phyloP scores from a whole-genome alignment of 2,329 filamentous ascomycete species.

The Cladosporium oxysporum region DNA sequence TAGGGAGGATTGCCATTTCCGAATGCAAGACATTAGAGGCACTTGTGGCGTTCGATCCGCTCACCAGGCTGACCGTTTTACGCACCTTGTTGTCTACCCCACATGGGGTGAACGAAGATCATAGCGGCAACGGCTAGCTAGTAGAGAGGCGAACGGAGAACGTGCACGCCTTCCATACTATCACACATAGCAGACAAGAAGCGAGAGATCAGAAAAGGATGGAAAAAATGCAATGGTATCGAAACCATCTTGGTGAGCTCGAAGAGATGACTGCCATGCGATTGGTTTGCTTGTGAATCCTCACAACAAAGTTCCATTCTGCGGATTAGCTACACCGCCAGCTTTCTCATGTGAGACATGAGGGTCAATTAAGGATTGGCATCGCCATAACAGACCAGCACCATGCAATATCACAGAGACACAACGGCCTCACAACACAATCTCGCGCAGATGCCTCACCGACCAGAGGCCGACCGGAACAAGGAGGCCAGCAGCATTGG shows the following conservation, averaged over 20 bases:
- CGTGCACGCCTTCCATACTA: background rate
- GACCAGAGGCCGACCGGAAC: background rate
- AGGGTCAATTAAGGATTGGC: slow-evolving; percentile 15
- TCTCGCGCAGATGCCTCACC: slow-evolving; percentile 4
- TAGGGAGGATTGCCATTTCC: background rate
- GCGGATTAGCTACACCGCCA: slow-evolving; percentile 6
- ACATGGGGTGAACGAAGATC: background rate
- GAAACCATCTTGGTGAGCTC: background rate
- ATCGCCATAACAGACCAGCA: slow-evolving; percentile 18
- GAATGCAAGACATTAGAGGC: background rate
- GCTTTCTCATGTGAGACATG: slow-evolving; percentile 10
- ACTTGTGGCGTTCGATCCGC: slow-evolving; percentile 2
- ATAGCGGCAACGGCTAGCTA: background rate
- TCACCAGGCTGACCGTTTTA: background rate
- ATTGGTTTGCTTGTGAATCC: background rate
- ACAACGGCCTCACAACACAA: background rate
- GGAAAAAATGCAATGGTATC: background rate
- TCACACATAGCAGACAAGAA: background rate
- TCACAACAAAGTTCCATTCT: slow-evolving; percentile 3
- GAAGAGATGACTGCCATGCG: background rate
- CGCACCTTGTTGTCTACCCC: background rate
- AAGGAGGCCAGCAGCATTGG: background rate
- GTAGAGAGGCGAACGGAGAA: background rate
- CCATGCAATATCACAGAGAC: slow-evolving; percentile 17
- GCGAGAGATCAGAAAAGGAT: background rate